Base-by-base conservation (phyloP, 345 rosid species). In the Lepidium sativum region DNA sequence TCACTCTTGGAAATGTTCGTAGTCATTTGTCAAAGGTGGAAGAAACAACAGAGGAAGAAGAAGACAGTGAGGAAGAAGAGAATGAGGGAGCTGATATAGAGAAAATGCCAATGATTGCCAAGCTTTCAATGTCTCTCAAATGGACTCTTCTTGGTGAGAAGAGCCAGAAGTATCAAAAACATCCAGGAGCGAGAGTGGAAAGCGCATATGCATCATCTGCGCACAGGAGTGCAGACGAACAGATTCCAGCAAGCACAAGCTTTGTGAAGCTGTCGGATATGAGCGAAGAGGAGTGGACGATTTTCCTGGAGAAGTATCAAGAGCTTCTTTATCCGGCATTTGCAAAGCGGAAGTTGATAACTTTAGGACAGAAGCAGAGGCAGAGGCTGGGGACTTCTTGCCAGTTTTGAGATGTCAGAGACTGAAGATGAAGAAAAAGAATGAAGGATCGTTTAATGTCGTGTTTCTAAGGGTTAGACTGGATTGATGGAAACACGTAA, bases 141-240 rank as follows among this genome's bases (percentile, higher is more conserved):
- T 70, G 66, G 69, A 82, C 78, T 7, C 65, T 77, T 48, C 64
- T 90, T 40, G 78, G 86, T 55, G 95, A 84, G 61, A 90, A 87
- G 77, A 81, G 63, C 52, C 92, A 87, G 79, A 81, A 66, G 69
- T 70, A 35, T 50, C 79, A 53, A 18, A 89, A 83, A 53, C 77
- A 71, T 41, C 69, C 79, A 1, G 86, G 82, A 42, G 27, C 49
- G 12, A 83, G 82, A 72, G 69, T 69, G 32, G 99, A 83, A 58
- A 79, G 77, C 49, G 79, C 84, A 37, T 78, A 76, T 63, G 66
- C 75, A 25, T 84, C 86, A 44, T 82, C 87, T 31, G 96, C 89
- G 38, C 92, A 87, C 20, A 79, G 89, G 75, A 94, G 97, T 79
- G 97, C 97, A 8, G 87, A 84, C 18, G 96, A 88, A 79, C 97